Evolutionary conservation across 805 yeast genomes (phyloP).

Genomic region (Dipodascopsis uninucleata): DNA sequence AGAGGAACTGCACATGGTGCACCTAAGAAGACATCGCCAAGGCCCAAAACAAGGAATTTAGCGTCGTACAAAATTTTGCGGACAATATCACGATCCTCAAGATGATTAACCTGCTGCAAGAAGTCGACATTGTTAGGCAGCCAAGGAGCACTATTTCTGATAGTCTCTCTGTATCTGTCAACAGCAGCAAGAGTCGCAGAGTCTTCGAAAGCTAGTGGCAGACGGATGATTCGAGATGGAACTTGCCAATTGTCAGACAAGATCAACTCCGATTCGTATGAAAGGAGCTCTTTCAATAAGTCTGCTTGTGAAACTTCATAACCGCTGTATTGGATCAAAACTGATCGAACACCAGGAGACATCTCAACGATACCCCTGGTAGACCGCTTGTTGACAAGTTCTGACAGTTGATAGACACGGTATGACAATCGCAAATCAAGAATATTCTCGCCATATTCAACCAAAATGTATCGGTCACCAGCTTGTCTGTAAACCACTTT

Average conservation of each 20-base stretch:
- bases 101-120: slow-evolving; percentile 81
- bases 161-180: slow-evolving; percentile 86
- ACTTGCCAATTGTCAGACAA: slow-evolving; percentile 81
- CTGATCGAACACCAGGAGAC: slow-evolving; percentile 97
- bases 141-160: slow-evolving; percentile 93
- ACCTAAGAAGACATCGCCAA: slow-evolving; percentile 95
- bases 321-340: slow-evolving; percentile 79
- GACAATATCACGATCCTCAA: slow-evolving; percentile 64
- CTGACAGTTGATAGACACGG: slow-evolving; percentile 78
- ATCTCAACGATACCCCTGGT: slow-evolving; percentile 84
- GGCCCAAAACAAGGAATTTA: slow-evolving; percentile 84
- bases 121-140: slow-evolving; percentile 96
- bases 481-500: slow-evolving; percentile 88
- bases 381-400: slow-evolving; percentile 58
- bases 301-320: slow-evolving; percentile 55
- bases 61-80: slow-evolving; percentile 84
- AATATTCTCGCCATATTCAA: slow-evolving; percentile 86
- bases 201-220: slow-evolving; percentile 98
- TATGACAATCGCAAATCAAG: slow-evolving; percentile 83
- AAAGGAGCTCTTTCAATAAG: slow-evolving; percentile 59
- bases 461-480: slow-evolving; percentile 88
- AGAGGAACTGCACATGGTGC: slow-evolving; percentile 99
- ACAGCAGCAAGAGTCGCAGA: slow-evolving; percentile 84
- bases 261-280: slow-evolving; percentile 71
- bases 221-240: slow-evolving; percentile 71